Evolutionary conservation across 352 stramenopile genomes (phyloP).

Genomic region (Globisporangium mamillatum): DNA sequence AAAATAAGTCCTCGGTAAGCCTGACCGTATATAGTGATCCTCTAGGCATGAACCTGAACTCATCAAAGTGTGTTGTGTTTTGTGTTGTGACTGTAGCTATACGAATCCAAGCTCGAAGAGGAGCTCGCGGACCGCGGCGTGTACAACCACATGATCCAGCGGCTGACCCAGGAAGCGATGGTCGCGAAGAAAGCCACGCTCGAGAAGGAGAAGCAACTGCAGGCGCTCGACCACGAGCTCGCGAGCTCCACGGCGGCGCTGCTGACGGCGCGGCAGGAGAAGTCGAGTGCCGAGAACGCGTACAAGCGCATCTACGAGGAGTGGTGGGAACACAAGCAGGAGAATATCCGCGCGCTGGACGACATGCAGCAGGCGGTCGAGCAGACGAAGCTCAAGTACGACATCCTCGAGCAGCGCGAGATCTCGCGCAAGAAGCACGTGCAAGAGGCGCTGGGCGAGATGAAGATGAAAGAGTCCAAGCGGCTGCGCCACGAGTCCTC

Average conservation of each 20-base stretch:
- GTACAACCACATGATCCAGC: conserved; percentile 85
- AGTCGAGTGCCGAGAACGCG: conserved; percentile 52
- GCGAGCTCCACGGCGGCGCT: conserved; percentile 45
- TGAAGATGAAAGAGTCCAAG: conserved; percentile 67
- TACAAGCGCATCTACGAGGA: conserved; percentile 69
- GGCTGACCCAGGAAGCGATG: conserved; percentile 55
- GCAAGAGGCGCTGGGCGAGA: conserved; percentile 61
- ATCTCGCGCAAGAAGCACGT: conserved; percentile 74
- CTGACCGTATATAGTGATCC: neutral
- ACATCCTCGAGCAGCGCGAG: conserved; percentile 75
- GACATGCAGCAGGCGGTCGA: conserved; percentile 77
- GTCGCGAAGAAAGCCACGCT: conserved; percentile 62
- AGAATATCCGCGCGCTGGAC: conserved; percentile 66
- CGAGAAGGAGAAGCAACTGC: conserved; percentile 59
- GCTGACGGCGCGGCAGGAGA: conserved; percentile 63
- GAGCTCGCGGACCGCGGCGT: conserved; percentile 65
- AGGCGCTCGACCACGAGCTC: conserved; percentile 57
- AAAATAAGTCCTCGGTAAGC: conserved; percentile 72
- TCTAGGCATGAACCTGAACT: neutral
- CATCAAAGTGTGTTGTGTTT: neutral
- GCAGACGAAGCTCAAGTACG: conserved; percentile 67
- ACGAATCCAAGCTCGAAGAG: conserved; percentile 77
- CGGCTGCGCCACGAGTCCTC: conserved; percentile 73
- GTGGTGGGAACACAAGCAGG: conserved; percentile 73
- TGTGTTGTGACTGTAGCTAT: conserved; percentile 35